These are phyloP conservation scores for Gentiana dahurica DNA, from an alignment of 257 asterid species.

Conservation along the genomic window DNA sequence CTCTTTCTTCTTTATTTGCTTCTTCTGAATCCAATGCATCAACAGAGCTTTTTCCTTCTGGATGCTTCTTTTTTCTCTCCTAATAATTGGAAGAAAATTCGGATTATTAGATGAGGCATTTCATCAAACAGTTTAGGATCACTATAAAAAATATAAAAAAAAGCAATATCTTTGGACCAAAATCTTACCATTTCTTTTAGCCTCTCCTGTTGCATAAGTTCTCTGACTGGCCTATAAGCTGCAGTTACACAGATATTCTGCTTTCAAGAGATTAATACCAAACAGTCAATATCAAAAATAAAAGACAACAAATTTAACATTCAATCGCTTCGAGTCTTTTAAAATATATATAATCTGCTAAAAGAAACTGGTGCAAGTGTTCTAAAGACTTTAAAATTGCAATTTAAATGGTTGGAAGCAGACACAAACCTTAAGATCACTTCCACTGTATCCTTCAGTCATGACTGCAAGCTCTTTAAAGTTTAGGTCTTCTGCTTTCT, in stretches of 20 bases:
- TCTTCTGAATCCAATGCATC: slow-evolving; percentile 34
- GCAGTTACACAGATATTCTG: slow-evolving; percentile 91
- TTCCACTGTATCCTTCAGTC: slow-evolving; percentile 96
- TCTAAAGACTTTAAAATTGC: not conserved
- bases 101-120: not conserved
- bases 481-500: slow-evolving; percentile 62
- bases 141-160: not conserved
- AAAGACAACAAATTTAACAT: slow-evolving; percentile 2
- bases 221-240: slow-evolving; percentile 94
- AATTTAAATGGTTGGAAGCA: slow-evolving; percentile 3
- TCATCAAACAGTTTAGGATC: no score
- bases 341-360: no score
- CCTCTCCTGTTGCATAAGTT: slow-evolving; percentile 65
- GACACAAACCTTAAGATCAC: slow-evolving; percentile 89
- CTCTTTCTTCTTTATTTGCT: slow-evolving; percentile 40
- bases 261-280: slow-evolving; percentile 11
- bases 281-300: slow-evolving; percentile 10
- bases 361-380: no score
- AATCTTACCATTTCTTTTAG: slow-evolving; percentile 48
- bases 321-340: no score
- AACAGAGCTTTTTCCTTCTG: slow-evolving; percentile 34
- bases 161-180: not conserved
- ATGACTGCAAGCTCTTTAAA: slow-evolving; percentile 71
- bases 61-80: slow-evolving; percentile 45
- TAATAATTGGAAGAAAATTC: slow-evolving; percentile 11